Base-by-base conservation (phyloP, 352 stramenopile species). In the Aphanomyces euteiches region DNA sequence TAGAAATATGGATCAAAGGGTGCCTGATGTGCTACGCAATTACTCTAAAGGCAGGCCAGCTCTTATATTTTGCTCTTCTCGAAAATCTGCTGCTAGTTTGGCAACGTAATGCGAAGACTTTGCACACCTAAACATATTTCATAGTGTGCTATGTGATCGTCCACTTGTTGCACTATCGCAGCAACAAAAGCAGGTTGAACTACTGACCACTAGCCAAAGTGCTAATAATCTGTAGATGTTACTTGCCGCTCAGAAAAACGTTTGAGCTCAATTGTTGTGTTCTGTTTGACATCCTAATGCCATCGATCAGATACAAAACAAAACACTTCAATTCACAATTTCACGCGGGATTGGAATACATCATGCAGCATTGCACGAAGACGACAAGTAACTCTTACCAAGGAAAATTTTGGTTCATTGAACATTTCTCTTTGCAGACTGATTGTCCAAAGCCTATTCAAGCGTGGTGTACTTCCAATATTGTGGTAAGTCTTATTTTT, bases 51-150 rank as follows among this genome's bases (percentile, higher is more conserved):
- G 59, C 17, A 56, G 38, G 28, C 59, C 59, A 17, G n/a, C 39
- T 19, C 59, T 67, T n/a, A 67, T 67, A 6, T 67, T 67, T 56
- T 67, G 59, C 43, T 54, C 59, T 10, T 67, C 59, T 7, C 38
- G 59, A 17, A 67, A 56, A 40, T 48, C 59, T 28, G n/a, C 59
- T 4, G 19, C 34, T 56, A 28, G 3, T 34, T 34, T 67, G 17
- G 59, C 59, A 7, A 67, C 13, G 59, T 67, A 37, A 17, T 17
- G 56, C 21, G 8, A 40, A 45, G 21, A 28, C 28, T 28, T 28
- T 28, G 28, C 1, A 28, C 28, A 28, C 28, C 28, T 28, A 28
- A 28, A 28, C 28, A 28, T 28, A 28, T 28, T 28, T 28, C 28
- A 28, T 28, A 28, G 28, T 28, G 28, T 28, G 28, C 28, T 28